phyloP scores from a whole-genome alignment of 1,139 yeast genomes.

The Saccharomyces hybrid region DNA sequence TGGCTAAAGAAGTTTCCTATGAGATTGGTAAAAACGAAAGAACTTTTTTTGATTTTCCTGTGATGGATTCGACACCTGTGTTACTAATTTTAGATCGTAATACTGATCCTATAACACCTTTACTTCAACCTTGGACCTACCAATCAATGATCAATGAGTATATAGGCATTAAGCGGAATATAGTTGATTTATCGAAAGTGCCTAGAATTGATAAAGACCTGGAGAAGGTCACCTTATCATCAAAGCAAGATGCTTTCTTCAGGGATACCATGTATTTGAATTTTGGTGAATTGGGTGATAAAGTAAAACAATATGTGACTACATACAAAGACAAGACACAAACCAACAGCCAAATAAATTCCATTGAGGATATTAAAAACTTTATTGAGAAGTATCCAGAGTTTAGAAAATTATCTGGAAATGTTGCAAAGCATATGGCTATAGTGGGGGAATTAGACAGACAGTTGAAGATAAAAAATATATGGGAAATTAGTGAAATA shows the following conservation, averaged over 20 bases:
- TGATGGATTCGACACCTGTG: slow-evolving; percentile 62
- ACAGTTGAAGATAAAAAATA: slow-evolving; percentile 48
- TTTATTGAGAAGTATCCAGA: slow-evolving; percentile 92
- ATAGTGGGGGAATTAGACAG: slow-evolving; percentile 78
- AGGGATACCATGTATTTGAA: slow-evolving; percentile 75
- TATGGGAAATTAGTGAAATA: slow-evolving; percentile 83
- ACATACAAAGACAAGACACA: slow-evolving; percentile 73
- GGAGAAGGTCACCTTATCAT: slow-evolving; percentile 53
- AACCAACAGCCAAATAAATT: slow-evolving; percentile 58
- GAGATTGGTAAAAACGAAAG: slow-evolving; percentile 51
- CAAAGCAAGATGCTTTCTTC: slow-evolving; percentile 69
- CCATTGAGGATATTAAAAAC: slow-evolving; percentile 80
- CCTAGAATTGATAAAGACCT: slow-evolving; percentile 39
- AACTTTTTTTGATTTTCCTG: slow-evolving; percentile 57
- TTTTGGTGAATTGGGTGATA: slow-evolving; percentile 90
- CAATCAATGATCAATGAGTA: slow-evolving; percentile 96
- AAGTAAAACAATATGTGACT: slow-evolving; percentile 76
- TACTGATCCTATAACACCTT: slow-evolving; percentile 88
- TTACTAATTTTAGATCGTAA: slow-evolving; percentile 74
- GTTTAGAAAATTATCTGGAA: slow-evolving; percentile 75
- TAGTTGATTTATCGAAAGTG: slow-evolving; percentile 52
- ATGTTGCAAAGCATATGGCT: slow-evolving; percentile 90
- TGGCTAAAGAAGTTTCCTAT: slow-evolving; percentile 63
- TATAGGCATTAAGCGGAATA: slow-evolving; percentile 70
- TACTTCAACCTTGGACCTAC: slow-evolving; percentile 92